These are phyloP conservation scores for Blepharisma undulans DNA, from an alignment of 169 alveolate genomes.

Conservation along the genomic window DNA sequence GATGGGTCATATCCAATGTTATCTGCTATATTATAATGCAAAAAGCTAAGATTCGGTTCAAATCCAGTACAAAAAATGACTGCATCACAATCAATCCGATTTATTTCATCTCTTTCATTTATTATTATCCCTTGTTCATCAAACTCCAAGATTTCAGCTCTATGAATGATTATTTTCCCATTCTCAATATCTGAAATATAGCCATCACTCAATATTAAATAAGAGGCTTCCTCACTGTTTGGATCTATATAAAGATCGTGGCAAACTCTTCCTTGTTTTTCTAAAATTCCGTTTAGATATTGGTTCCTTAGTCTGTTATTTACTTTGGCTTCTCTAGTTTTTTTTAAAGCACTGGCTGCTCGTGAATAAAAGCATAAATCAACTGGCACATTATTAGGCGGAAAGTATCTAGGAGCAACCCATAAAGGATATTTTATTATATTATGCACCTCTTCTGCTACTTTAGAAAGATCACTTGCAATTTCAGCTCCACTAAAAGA, in stretches of 20 bases:
- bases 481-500: background rate
- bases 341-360: background rate
- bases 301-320: background rate
- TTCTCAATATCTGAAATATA: background rate
- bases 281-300: background rate
- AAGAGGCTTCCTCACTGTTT: background rate
- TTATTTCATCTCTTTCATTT: background rate
- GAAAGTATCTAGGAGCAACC: background rate
- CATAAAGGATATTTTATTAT: background rate
- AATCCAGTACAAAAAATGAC: background rate
- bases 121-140: background rate
- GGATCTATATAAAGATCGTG: background rate
- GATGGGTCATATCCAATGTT: background rate
- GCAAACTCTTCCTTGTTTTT: background rate
- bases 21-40: too few relatives aligned
- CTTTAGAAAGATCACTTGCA: background rate
- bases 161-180: background rate
- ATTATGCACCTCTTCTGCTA: background rate
- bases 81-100: background rate
- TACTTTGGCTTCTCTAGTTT: background rate
- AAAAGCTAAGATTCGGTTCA: background rate
- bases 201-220: background rate
- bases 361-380: background rate
- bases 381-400: background rate
- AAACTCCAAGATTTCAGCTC: background rate